These are phyloP conservation scores for Casuarina equisetifolia DNA, from an alignment of 306 rosid genomes.

Conservation along the genomic window DNA sequence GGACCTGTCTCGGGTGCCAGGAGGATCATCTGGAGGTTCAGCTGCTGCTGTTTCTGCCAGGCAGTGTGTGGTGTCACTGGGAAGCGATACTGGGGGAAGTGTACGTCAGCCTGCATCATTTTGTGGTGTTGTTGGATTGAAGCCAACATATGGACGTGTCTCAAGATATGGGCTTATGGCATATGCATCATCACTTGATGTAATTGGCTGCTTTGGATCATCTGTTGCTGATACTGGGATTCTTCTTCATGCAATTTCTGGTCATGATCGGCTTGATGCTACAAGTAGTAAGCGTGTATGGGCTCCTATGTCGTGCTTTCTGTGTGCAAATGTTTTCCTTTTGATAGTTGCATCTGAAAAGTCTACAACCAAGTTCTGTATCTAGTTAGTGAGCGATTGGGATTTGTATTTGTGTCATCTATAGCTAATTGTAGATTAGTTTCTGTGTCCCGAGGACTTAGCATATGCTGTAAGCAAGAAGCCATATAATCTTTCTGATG, in stretches of 20 bases:
- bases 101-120: slow-evolving; percentile 99
- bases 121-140: slow-evolving; percentile 96
- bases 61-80: slow-evolving; percentile 87
- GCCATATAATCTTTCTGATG: neutral
- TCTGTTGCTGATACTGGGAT: slow-evolving; percentile 90
- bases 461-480: neutral
- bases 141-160: slow-evolving; percentile 95
- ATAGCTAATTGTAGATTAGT: neutral
- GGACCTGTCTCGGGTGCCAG: slow-evolving; percentile 93
- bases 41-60: slow-evolving; percentile 98
- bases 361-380: neutral
- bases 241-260: slow-evolving; percentile 85
- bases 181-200: slow-evolving; percentile 95
- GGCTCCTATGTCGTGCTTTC: slow-evolving; percentile 7
- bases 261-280: slow-evolving; percentile 89
- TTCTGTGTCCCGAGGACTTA: neutral
- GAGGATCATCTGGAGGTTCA: slow-evolving; percentile 97
- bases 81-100: slow-evolving; percentile 99
- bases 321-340: neutral
- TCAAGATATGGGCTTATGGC: slow-evolving; percentile 97
- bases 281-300: slow-evolving; percentile 81
- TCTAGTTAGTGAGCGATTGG: neutral
- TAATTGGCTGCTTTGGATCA: slow-evolving; percentile 93
- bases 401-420: neutral
- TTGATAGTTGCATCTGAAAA: neutral